phyloP scores from a whole-genome alignment of 2,329 filamentous ascomycete genomes.

The Alternaria novae-zelandiae region DNA sequence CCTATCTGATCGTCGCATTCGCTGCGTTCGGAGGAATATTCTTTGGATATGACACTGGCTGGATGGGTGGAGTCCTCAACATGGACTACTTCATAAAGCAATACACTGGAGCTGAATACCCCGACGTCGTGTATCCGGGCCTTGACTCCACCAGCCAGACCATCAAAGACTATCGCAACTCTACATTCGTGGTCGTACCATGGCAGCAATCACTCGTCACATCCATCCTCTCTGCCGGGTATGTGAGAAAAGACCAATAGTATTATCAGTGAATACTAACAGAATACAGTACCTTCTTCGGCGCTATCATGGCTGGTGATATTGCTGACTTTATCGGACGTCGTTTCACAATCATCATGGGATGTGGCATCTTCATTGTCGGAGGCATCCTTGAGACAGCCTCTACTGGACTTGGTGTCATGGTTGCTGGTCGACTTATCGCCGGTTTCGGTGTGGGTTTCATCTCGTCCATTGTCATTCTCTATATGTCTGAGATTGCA shows the following conservation, averaged over 20 bases:
- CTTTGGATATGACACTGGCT: slow-evolving; percentile 81
- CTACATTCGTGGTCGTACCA: slow-evolving; percentile 35
- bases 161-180: slow-evolving; percentile 64
- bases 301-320: slow-evolving; percentile 64
- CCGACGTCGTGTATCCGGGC: slow-evolving; percentile 49
- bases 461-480: slow-evolving; percentile 67
- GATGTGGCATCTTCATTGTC: slow-evolving; percentile 66
- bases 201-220: slow-evolving; percentile 66
- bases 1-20: slow-evolving; percentile 57
- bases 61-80: slow-evolving; percentile 71
- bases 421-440: slow-evolving; percentile 75
- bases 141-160: slow-evolving; percentile 64
- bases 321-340: slow-evolving; percentile 71
- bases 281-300: slow-evolving; percentile 69
- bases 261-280: background rate
- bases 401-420: slow-evolving; percentile 65
- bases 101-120: slow-evolving; percentile 42
- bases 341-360: slow-evolving; percentile 66
- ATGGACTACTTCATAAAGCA: slow-evolving; percentile 50
- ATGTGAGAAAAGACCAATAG: background rate
- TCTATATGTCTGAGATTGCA: slow-evolving; percentile 86
- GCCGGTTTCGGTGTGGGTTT: slow-evolving; percentile 77
- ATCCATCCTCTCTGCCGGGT: slow-evolving; percentile 73
- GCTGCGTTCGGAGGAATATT: slow-evolving; percentile 62
- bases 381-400: slow-evolving; percentile 66